phyloP scores from a whole-genome alignment of 495 filamentous ascomycete species.

The Hypoxylon fragiforme region DNA sequence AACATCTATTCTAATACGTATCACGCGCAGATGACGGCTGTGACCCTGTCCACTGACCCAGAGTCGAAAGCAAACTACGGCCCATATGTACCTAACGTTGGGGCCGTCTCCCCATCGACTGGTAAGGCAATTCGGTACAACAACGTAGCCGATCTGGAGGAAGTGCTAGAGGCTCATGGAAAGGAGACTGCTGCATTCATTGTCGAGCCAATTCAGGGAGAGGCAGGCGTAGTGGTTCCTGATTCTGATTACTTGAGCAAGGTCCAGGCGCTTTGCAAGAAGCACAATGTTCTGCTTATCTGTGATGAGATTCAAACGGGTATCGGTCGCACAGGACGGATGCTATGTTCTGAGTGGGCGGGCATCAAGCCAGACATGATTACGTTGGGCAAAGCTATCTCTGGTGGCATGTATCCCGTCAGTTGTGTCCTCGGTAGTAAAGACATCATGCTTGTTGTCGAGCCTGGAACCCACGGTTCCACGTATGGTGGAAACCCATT shows the following conservation, averaged over 20 bases:
- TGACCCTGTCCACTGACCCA: slow-evolving; percentile 91
- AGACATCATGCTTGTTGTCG: slow-evolving; percentile 96
- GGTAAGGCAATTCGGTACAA: slow-evolving; percentile 82
- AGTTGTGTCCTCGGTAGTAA: slow-evolving; percentile 87
- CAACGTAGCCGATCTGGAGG: slow-evolving; percentile 77
- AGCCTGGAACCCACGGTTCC: slow-evolving; percentile 94
- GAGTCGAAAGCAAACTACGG: slow-evolving; percentile 97
- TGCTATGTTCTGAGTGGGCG: slow-evolving; percentile 93
- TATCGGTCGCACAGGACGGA: slow-evolving; percentile 89
- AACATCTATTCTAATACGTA: slow-evolving; percentile 29
- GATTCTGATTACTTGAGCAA: slow-evolving; percentile 83
- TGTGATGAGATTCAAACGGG: slow-evolving; percentile 99
- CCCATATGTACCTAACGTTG: slow-evolving; percentile 87
- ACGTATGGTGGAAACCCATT: slow-evolving; percentile 98
- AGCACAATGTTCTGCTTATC: slow-evolving; percentile 92
- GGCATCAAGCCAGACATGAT: slow-evolving; percentile 94
- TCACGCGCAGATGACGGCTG: slow-evolving; percentile 80
- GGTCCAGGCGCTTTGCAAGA: slow-evolving; percentile 84
- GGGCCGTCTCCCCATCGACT: slow-evolving; percentile 76
- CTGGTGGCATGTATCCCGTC: slow-evolving; percentile 97
- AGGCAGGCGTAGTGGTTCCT: slow-evolving; percentile 95
- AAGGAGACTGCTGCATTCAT: slow-evolving; percentile 89
- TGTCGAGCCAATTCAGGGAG: slow-evolving; percentile 96
- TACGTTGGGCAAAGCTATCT: slow-evolving; percentile 94
- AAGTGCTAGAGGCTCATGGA: slow-evolving; percentile 77